Evolutionary conservation across 1,284 basidiomycete species (phyloP), one percentile per base, ranked within the genome.

Genomic region (Cryptococcus amylolentus): DNA sequence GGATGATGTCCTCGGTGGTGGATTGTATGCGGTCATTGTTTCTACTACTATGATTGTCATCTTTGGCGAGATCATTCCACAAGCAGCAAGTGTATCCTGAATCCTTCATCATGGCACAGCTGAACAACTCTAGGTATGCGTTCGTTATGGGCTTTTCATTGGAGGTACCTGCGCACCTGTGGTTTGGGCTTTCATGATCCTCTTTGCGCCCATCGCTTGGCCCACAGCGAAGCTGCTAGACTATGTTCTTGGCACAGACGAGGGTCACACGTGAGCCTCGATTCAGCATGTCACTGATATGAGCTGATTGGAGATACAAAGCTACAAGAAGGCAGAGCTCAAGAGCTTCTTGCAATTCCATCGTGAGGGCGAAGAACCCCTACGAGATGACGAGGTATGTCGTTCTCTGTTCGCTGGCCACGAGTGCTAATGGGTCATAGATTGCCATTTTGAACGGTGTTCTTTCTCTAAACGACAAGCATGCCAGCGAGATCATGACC

Each of bases 271-370:
- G 75, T 79, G 40, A 67, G 72, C 69, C 23, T 23, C 3, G 57
- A 6, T 18, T 48, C 16, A 20, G 18, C 5, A 40, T 20, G 18
- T 38, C 49, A 16, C n/a, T 20, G 14, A 12, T 42, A 27, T 38
- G 16, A 12, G 23, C 8, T 40, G 8, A 41, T 20, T 35, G 28
- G 47, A 31, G 55, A 43, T 44, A 23, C 81, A 85, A 57, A 91
- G 88, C 0, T 94, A 93, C 80, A 91, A 92, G 70, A 93, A 93
- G 73, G 89, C 89, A 0, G 89, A 95, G 70, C 83, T 97, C 45
- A 92, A 91, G 77, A 90, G 88, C 0, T 97, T 98, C 78, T 83
- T 98, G 28, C 73, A 92, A 69, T 90, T 94, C 77, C 90, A 94
- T 77, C 81, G 90, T 52, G 86, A 87, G 40, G 86, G 91, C 46